Evolutionary conservation across 306 rosid genomes (phyloP).

Genomic region (Pyrus pyrifolia): DNA sequence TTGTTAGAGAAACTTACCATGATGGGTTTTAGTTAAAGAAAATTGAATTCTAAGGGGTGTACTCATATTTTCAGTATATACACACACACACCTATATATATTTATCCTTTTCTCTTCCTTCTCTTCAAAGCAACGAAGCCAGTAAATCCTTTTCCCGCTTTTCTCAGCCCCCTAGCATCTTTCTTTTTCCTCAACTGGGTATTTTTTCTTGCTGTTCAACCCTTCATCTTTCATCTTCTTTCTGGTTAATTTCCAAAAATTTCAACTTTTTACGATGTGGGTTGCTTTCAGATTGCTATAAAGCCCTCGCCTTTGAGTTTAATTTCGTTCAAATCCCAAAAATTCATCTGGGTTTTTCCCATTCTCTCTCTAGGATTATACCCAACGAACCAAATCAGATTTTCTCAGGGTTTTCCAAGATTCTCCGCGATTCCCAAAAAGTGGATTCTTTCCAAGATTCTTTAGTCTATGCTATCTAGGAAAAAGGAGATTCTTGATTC

Average conservation of each 20-base stretch:
- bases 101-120: constrained; percentile 39
- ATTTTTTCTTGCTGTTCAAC: constrained; percentile 20
- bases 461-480: constrained; percentile 34
- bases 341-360: neutral
- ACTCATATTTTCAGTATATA: too few relatives aligned
- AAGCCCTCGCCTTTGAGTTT: constrained; percentile 3
- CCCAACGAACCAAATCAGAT: constrained; percentile 10
- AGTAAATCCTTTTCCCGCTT: constrained; percentile 27
- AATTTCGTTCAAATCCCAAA: neutral
- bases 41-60: too few relatives aligned
- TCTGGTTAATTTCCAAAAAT: neutral
- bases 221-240: constrained; percentile 11
- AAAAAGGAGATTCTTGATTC: constrained; percentile 57
- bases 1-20: too few relatives aligned
- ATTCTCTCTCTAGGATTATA: neutral
- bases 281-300: neutral
- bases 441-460: constrained; percentile 59
- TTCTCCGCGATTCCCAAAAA: constrained; percentile 71
- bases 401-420: constrained; percentile 28
- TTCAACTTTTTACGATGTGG: neutral
- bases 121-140: constrained; percentile 46
- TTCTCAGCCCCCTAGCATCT: constrained; percentile 23
- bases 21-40: too few relatives aligned
- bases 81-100: neutral
- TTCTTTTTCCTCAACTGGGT: constrained; percentile 17